These are phyloP conservation scores for Aspergillus ochraceoroseus DNA, from an alignment of 2,329 filamentous ascomycete genomes.

Conservation along the genomic window DNA sequence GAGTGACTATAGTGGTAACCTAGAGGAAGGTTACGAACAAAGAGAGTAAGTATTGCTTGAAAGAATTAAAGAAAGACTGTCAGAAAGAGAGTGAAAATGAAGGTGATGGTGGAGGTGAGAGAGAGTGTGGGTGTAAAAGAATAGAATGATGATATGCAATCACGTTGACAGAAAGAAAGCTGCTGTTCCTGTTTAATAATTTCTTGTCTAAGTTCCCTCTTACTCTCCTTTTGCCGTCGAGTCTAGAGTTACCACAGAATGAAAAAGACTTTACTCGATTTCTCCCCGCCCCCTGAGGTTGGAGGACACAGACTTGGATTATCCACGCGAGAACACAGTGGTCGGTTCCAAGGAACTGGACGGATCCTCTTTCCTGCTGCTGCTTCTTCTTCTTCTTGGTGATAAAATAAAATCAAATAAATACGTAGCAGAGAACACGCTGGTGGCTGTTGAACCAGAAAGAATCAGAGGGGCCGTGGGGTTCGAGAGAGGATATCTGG, in stretches of 20 bases:
- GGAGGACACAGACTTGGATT: slow-evolving; percentile 4
- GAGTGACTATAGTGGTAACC: slow-evolving; percentile 3
- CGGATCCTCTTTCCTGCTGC: slow-evolving; percentile 5
- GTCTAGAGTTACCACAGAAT: slow-evolving; percentile 17
- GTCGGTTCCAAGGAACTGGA: slow-evolving; percentile 4
- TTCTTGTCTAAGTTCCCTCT: slow-evolving; percentile 2
- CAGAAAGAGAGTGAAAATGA: not conserved
- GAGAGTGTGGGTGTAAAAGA: slow-evolving; percentile 1
- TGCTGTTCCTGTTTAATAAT: slow-evolving; percentile 6
- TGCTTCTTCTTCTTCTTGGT: not conserved
- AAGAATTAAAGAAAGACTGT: slow-evolving; percentile 6
- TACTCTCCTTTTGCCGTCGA: slow-evolving; percentile 11
- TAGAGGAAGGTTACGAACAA: slow-evolving; percentile 8
- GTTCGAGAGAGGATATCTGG: slow-evolving; percentile 1
- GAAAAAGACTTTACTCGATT: slow-evolving; percentile 14
- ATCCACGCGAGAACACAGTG: slow-evolving; percentile 9
- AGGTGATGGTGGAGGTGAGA: slow-evolving; percentile 1
- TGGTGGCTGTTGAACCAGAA: not conserved
- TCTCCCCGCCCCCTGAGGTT: slow-evolving; percentile 19
- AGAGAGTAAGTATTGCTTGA: slow-evolving; percentile 9
- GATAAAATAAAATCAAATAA: not conserved
- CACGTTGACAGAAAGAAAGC: slow-evolving; percentile 5
- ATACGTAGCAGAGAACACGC: too few relatives aligned
- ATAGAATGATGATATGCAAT: not conserved
- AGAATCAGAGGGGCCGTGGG: slow-evolving; percentile 2